A percentile compares a stretch with the other conserved stretches of the same genome.
phyloP scores from a whole-genome alignment of 139 green algal species.

The Edaphochlamys debaryana region DNA sequence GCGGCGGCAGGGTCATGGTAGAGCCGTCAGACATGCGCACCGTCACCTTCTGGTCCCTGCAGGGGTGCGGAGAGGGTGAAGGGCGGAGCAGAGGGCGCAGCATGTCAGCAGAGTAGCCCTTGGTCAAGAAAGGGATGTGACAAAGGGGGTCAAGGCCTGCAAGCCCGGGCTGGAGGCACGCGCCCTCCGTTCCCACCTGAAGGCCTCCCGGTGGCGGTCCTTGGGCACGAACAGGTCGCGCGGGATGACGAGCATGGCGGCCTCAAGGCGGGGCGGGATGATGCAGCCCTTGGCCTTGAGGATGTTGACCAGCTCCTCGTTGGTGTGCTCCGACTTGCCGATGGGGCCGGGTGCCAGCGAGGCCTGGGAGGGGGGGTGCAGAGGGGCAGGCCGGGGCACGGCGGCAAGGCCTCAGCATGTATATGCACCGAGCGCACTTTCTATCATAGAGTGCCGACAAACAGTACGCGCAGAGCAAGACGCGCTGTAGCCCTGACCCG shows the following conservation, averaged over 20 bases:
- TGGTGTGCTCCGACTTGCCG: conserved; percentile 67
- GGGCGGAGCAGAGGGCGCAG: no score
- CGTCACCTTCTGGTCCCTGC: conserved; percentile 66
- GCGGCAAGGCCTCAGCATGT: no score
- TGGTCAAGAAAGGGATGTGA: no score
- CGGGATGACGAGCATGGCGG: conserved; percentile 61
- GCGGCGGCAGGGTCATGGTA: conserved; percentile 65
- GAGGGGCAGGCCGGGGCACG: no score
- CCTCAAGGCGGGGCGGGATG: conserved; percentile 51
- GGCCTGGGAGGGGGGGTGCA: no score
- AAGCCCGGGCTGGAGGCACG: no score
- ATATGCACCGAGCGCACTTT: no score
- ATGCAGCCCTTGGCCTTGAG: conserved; percentile 68
- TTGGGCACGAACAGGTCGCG: conserved; percentile 71
- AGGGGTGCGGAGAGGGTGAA: not conserved
- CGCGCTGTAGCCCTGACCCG: no score
- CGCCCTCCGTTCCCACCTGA: conserved; percentile 35
- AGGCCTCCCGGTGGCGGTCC: conserved; percentile 66
- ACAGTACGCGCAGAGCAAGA: no score
- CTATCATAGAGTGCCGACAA: no score
- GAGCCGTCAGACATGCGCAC: conserved; percentile 70
- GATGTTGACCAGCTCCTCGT: conserved; percentile 75
- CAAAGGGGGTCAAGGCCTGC: not conserved
- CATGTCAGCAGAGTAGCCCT: no score
- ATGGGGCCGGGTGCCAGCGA: conserved; percentile 59